Evolutionary conservation across 139 green algal species (phyloP), one percentile per base, ranked within the genome.

Genomic region (Mesotaenium endlicherianum): DNA sequence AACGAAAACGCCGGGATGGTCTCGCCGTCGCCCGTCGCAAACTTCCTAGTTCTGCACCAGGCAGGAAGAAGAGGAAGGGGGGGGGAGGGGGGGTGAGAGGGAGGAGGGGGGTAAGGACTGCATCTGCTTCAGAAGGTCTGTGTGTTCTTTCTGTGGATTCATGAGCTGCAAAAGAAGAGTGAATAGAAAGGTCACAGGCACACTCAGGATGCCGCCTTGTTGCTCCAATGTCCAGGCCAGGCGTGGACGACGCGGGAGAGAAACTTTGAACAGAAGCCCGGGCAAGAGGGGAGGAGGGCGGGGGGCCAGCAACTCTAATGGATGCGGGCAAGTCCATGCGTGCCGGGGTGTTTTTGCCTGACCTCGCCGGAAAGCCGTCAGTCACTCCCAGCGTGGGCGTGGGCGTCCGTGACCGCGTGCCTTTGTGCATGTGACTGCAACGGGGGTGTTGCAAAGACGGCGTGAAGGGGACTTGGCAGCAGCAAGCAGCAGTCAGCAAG

Each of bases 1-100:
- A 86, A 86, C 16, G 80, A 86, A 4, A 84, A 78, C 8, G 14
- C 59, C 43, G 68, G 6, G 34, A 78, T 4, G 5, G 59, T 5
- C 36, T 58, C 34, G n/a, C 67, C 77, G 60, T 84, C 77, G 31
- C 77, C 68, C 11, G 50, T 14, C 26, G 74, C 58, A n/a, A 84
- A 84, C 14, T 31, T 43, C 16, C 53, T 14, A 5, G 36, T 64
- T 8, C 36, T 58, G 70, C 34, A 8, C 20, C 50, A 20, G 50
- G 50, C 50, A n/a, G n/a, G n/a, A n/a, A n/a, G n/a, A n/a, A n/a
- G n/a, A n/a, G n/a, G 20, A 64, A 64, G 20, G 20, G 26, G 50
- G 26, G 50, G 50, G 20, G 20, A 26, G 50, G 50, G 26, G 26
- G 50, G 50, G 26, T 34, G 50, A 26, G 50, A 64, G 50, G 50